Conservation (phyloP, 257 asterid genomes). For the Primulina huaijiensis region DNA sequence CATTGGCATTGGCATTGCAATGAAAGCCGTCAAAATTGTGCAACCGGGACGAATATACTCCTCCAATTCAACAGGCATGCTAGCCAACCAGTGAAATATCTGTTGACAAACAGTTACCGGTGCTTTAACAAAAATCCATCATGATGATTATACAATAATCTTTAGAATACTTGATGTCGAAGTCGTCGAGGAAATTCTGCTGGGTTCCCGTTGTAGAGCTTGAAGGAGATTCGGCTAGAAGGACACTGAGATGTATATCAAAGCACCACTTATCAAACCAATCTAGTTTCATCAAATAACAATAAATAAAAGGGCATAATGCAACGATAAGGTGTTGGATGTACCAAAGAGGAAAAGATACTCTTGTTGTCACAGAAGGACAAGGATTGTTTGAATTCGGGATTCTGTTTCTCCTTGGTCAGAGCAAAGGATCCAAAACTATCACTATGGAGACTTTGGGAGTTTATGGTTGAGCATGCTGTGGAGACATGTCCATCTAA, state of each 20-base stretch:
- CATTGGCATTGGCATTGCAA: conserved; percentile 66
- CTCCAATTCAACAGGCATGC: conserved; percentile 95
- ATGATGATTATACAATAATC: conserved; percentile 31
- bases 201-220: conserved; percentile 97
- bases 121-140: conserved; percentile 30
- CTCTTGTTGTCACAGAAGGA: conserved; percentile 58
- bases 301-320: conserved; percentile 11
- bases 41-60: conserved; percentile 96
- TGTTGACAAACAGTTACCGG: conserved; percentile 30
- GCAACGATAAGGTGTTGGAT: conserved; percentile 20
- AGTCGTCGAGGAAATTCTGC: conserved; percentile 91
- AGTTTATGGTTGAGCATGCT: conserved; percentile 34
- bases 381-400: conserved; percentile 41
- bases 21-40: conserved; percentile 75
- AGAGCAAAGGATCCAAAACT: conserved; percentile 40
- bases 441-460: conserved; percentile 52
- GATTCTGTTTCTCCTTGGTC: conserved; percentile 48
- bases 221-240: conserved; percentile 86
- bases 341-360: conserved; percentile 69
- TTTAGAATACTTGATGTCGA: conserved; percentile 84
- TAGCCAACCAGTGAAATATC: conserved; percentile 92
- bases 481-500: conserved; percentile 53
- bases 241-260: conserved; percentile 57
- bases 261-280: conserved; percentile 18
- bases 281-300: conserved; percentile 20